phyloP scores from a whole-genome alignment of 176 grass and related monocot species.

The Hyparrhenia diplandra region DNA sequence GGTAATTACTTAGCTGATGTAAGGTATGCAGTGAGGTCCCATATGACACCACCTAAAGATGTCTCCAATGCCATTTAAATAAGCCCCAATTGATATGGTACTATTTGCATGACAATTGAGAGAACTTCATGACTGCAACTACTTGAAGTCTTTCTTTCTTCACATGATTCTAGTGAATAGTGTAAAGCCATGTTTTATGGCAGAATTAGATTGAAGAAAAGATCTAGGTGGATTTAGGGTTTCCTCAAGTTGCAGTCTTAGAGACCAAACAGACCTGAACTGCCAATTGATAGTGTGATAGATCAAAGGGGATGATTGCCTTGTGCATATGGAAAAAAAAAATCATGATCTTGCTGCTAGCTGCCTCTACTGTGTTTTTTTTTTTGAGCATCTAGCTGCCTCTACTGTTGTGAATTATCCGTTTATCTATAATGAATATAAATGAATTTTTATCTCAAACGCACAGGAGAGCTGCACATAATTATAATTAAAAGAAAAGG shows the following conservation, averaged over 20 bases:
- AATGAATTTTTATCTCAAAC: not conserved
- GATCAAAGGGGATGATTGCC: not conserved
- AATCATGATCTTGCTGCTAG: not conserved
- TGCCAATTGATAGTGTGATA: not conserved
- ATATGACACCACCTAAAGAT: not conserved
- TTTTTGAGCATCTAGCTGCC: too few species aligned
- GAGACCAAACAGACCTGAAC: slow-evolving; percentile 1
- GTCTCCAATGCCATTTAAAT: not conserved
- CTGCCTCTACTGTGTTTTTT: slow-evolving; percentile 3
- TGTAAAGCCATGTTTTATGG: not conserved
- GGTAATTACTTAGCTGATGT: not conserved
- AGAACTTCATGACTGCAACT: not conserved
- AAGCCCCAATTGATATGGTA: not conserved
- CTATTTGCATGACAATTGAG: slow-evolving; percentile 18
- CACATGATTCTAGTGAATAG: not conserved
- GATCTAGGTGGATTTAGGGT: not conserved
- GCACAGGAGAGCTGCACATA: not conserved
- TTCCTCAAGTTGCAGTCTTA: not conserved
- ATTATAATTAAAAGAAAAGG: too few species aligned
- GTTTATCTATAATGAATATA: not conserved
- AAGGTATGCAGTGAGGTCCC: not conserved
- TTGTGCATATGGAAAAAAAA: not conserved
- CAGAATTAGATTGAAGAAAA: slow-evolving; percentile 3
- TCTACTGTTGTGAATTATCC: not conserved
- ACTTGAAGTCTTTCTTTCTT: not conserved